Conservation (phyloP, 306 rosid genomes). For the Amphicarpaea edgeworthii region DNA sequence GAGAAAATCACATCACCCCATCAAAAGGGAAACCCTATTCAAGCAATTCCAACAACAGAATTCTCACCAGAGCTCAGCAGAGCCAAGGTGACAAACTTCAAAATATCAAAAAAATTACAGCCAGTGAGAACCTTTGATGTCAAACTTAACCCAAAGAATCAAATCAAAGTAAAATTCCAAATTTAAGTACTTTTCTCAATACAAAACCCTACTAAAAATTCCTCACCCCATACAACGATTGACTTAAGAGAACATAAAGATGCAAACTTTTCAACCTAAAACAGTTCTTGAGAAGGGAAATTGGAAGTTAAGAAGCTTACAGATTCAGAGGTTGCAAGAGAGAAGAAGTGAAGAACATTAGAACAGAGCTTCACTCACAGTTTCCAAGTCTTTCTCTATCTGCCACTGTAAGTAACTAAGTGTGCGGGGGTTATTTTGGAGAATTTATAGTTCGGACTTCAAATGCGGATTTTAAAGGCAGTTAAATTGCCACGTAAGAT, state of each 20-base stretch:
- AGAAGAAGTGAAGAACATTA: slow-evolving; percentile 3
- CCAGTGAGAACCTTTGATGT: slow-evolving; percentile 10
- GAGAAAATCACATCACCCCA: slow-evolving; percentile 22
- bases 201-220: slow-evolving; percentile 71
- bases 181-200: background rate
- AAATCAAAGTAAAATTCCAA: slow-evolving; percentile 26
- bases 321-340: slow-evolving; percentile 50
- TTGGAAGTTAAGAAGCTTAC: slow-evolving; percentile 29
- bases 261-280: background rate
- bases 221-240: slow-evolving; percentile 17
- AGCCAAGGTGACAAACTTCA: slow-evolving; percentile 18
- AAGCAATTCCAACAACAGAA: slow-evolving; percentile 16
- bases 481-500: slow-evolving; percentile 74
- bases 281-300: background rate
- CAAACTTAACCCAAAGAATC: slow-evolving; percentile 23
- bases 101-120: slow-evolving; percentile 25
- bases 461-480: slow-evolving; percentile 79
- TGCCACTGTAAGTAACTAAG: slow-evolving; percentile 22
- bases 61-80: slow-evolving; percentile 22
- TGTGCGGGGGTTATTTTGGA: slow-evolving; percentile 38
- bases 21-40: slow-evolving; percentile 7
- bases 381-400: background rate
- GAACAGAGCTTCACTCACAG: slow-evolving; percentile 48
- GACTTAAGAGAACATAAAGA: slow-evolving; percentile 19
- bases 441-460: slow-evolving; percentile 66